Evolutionary conservation across 768 basidiomycete genomes (phyloP).

Genomic region (Multifurca ochricompacta): DNA sequence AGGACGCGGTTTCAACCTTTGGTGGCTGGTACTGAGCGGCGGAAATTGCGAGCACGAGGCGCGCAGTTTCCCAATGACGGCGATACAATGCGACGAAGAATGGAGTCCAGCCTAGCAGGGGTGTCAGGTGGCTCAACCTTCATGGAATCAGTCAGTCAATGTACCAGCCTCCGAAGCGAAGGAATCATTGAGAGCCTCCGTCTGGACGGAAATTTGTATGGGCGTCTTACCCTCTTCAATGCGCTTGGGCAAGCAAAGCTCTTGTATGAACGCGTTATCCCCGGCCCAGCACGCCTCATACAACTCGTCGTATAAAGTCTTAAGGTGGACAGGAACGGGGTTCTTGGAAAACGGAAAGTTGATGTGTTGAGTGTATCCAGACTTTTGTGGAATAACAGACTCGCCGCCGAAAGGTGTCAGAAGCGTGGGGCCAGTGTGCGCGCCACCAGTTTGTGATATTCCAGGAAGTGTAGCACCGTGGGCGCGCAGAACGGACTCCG

Average conservation of each 20-base stretch:
- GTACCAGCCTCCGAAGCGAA: slow-evolving; percentile 8
- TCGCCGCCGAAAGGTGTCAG: not conserved
- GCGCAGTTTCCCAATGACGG: slow-evolving; percentile 49
- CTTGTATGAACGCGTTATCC: slow-evolving; percentile 41
- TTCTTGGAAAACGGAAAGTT: slow-evolving; percentile 14
- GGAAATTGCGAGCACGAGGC: slow-evolving; percentile 51
- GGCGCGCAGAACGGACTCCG: not conserved
- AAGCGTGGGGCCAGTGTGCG: no score
- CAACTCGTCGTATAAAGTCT: slow-evolving; percentile 41
- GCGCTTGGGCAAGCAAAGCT: slow-evolving; percentile 44
- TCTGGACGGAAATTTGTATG: slow-evolving; percentile 39
- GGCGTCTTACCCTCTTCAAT: slow-evolving; percentile 25
- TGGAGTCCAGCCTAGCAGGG: slow-evolving; percentile 37
- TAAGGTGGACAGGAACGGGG: slow-evolving; percentile 30
- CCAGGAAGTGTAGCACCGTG: not conserved
- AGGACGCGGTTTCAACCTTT: slow-evolving; percentile 25
- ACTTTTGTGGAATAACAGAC: slow-evolving; percentile 2
- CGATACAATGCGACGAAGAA: slow-evolving; percentile 42
- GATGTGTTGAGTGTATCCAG: slow-evolving; percentile 25
- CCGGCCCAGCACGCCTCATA: slow-evolving; percentile 50
- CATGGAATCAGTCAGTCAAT: not conserved
- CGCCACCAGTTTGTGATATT: not conserved
- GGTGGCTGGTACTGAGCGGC: slow-evolving; percentile 43
- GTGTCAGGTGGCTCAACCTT: not conserved
- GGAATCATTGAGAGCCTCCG: slow-evolving; percentile 19